Evolutionary conservation across 2,329 filamentous ascomycete genomes (phyloP).

Genomic region (Fusarium irregulare): DNA sequence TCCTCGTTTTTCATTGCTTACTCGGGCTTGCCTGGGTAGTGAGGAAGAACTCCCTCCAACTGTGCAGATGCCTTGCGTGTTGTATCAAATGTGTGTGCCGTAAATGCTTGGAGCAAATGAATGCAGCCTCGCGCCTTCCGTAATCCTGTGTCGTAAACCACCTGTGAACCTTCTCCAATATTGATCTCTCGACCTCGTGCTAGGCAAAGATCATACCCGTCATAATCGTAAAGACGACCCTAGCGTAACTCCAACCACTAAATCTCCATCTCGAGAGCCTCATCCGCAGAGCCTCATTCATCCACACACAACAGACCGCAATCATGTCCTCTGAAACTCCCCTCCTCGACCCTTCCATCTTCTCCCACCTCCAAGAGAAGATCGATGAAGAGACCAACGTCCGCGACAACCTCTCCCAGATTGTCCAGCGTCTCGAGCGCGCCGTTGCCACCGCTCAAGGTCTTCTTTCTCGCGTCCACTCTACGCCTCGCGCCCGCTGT

Average conservation of each 20-base stretch:
- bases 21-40: constrained; percentile 52
- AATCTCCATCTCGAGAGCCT: constrained; percentile 23
- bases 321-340: constrained; percentile 50
- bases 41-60: constrained; percentile 58
- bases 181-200: neutral
- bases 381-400: constrained; percentile 88
- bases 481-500: constrained; percentile 75
- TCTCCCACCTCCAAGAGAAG: constrained; percentile 86
- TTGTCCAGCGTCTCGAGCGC: constrained; percentile 84
- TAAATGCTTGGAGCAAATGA: neutral
- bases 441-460: constrained; percentile 85
- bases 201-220: constrained; percentile 10
- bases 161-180: neutral
- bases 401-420: constrained; percentile 84
- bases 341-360: constrained; percentile 80
- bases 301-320: constrained; percentile 8
- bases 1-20: constrained; percentile 55
- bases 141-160: neutral
- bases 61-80: neutral
- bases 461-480: constrained; percentile 88
- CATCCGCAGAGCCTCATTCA: constrained; percentile 36
- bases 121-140: neutral
- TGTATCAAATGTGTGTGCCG: rapidly evolving
- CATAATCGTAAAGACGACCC: neutral
- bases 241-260: constrained; percentile 24